Percentiles rank a stretch among this genome's conserved stretches.
These are phyloP conservation scores for Kwoniella mangroviensis DNA, from an alignment of 768 basidiomycete genomes.

Conservation along the genomic window DNA sequence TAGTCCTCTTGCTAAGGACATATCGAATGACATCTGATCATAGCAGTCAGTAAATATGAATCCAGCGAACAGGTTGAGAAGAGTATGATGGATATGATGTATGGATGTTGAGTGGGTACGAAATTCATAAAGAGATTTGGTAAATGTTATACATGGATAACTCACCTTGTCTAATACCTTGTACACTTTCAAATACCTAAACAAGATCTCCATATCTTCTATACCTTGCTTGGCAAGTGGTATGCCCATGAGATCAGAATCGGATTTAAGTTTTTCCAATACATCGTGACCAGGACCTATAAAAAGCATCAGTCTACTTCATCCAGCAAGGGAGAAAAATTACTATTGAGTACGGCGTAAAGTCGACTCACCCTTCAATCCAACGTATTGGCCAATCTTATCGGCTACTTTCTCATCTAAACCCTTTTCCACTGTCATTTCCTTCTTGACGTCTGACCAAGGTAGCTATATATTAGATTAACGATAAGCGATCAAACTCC, in stretches of 20 bases:
- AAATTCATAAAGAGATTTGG: too few species aligned
- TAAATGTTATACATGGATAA: too few species aligned
- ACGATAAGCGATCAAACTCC: neutral
- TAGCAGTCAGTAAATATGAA: too few species aligned
- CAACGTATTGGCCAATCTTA: conserved; percentile 95
- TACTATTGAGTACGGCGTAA: too few species aligned
- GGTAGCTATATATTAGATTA: conserved; percentile 64
- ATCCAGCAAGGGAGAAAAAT: neutral
- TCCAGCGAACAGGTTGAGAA: too few species aligned
- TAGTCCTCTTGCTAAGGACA: conserved; percentile 94
- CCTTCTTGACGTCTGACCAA: conserved; percentile 89
- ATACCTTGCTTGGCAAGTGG: conserved; percentile 78
- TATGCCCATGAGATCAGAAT: conserved; percentile 71
- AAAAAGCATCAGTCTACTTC: neutral
- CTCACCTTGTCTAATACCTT: conserved; percentile 75
- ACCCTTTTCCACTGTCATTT: conserved; percentile 97
- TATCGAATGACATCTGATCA: conserved; percentile 84
- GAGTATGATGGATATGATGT: too few species aligned
- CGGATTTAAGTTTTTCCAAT: conserved; percentile 70
- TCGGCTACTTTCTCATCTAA: conserved; percentile 80
- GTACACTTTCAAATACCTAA: conserved; percentile 80
- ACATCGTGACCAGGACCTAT: conserved; percentile 74
- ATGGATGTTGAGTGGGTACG: too few species aligned
- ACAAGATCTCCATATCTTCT: conserved; percentile 81
- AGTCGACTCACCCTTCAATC: conserved; percentile 75